Percentiles rank a stretch among this genome's conserved stretches.
Evolutionary conservation across 257 asterid species (phyloP).

Genomic region (Nicotiana obtusifolia): DNA sequence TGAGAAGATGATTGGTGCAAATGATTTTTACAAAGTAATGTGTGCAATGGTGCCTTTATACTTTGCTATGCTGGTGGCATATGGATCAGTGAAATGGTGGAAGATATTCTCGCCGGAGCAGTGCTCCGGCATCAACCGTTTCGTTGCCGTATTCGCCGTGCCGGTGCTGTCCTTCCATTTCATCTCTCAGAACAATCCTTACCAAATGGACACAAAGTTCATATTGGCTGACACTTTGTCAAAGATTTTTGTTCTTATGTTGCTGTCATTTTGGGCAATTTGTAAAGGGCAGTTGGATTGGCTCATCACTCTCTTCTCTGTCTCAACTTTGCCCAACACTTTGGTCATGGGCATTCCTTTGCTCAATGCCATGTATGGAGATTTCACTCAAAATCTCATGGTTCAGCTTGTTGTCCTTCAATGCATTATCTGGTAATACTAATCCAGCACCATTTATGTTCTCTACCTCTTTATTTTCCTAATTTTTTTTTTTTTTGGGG

Average conservation of each 20-base stretch:
- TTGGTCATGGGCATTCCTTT: conserved; percentile 71
- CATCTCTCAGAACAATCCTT: conserved; percentile 70
- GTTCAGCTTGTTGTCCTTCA: conserved; percentile 70
- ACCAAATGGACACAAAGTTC: conserved; percentile 54
- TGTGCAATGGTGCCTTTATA: conserved; percentile 71
- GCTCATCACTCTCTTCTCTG: conserved; percentile 61
- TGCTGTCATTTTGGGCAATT: conserved; percentile 40
- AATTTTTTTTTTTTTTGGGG: not conserved
- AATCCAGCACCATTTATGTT: not conserved
- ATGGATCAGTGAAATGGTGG: conserved; percentile 61
- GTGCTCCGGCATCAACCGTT: conserved; percentile 70
- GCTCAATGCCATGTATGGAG: conserved; percentile 74
- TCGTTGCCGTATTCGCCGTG: conserved; percentile 62
- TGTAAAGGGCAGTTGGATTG: conserved; percentile 43
- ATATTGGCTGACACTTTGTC: conserved; percentile 58
- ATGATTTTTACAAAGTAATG: conserved; percentile 63
- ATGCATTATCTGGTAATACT: conserved; percentile 58
- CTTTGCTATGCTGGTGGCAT: conserved; percentile 63
- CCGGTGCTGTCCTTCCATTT: conserved; percentile 74
- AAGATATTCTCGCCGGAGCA: conserved; percentile 65
- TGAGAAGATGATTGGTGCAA: conserved; percentile 42
- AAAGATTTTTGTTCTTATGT: conserved; percentile 31
- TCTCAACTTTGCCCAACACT: conserved; percentile 75
- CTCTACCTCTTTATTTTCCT: not conserved
- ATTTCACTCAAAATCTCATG: conserved; percentile 56